Evolutionary conservation across 106 monocot species (phyloP).

Genomic region (Xerophyta viscosa): DNA sequence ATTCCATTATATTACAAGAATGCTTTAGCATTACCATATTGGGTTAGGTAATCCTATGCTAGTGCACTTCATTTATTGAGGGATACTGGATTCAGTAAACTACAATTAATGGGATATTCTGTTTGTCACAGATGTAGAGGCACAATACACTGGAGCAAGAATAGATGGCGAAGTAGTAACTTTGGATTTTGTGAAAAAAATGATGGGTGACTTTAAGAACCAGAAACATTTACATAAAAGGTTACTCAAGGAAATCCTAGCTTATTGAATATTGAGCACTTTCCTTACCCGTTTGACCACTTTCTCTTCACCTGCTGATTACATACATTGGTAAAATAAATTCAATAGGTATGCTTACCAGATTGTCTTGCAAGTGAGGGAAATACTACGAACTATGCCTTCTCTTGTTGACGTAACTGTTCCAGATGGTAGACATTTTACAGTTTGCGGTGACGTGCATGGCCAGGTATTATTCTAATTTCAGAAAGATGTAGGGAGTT

Average conservation of each 20-base stretch:
- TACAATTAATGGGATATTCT: neutral
- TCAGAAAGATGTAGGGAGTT: too few relatives aligned
- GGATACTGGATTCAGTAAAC: neutral
- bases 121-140: conserved; percentile 65
- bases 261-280: neutral
- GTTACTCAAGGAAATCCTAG: conserved; percentile 17
- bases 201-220: conserved; percentile 90
- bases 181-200: conserved; percentile 79
- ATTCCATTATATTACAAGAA: too few relatives aligned
- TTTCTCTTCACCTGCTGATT: neutral
- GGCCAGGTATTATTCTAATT: conserved; percentile 49
- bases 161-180: conserved; percentile 89
- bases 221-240: conserved; percentile 89
- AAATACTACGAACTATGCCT: conserved; percentile 61
- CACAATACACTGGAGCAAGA: conserved; percentile 85
- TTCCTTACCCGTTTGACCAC: neutral
- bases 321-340: neutral
- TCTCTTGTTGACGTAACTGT: conserved; percentile 87
- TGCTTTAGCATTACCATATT: too few relatives aligned
- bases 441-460: conserved; percentile 96
- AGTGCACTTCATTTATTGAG: too few relatives aligned
- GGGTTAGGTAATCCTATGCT: too few relatives aligned
- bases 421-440: conserved; percentile 62
- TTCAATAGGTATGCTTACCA: conserved; percentile 78
- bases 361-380: conserved; percentile 65